A percentile compares a stretch with the other conserved stretches of the same genome.
These are phyloP conservation scores for Penicillium macrosclerotiorum DNA, from an alignment of 495 filamentous ascomycete species.

Conservation along the genomic window DNA sequence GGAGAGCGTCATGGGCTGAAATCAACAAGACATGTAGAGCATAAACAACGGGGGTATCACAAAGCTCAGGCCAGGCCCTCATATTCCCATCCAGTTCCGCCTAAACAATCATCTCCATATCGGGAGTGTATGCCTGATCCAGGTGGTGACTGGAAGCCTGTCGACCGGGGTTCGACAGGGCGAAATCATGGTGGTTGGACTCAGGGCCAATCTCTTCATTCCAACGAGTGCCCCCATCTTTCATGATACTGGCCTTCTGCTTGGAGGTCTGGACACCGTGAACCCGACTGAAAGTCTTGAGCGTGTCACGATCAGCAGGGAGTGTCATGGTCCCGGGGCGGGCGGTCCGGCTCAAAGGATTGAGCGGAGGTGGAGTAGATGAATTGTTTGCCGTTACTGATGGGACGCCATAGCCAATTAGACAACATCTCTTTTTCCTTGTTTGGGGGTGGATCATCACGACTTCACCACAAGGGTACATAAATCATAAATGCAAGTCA, in stretches of 20 bases:
- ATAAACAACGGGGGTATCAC: too few species aligned
- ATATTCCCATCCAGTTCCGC: too few species aligned
- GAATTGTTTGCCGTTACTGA: not conserved
- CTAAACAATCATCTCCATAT: too few species aligned
- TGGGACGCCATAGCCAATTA: slow-evolving; percentile 14
- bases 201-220: slow-evolving; percentile 49
- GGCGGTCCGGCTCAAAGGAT: slow-evolving; percentile 2
- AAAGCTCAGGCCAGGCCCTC: too few species aligned
- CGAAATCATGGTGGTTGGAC: slow-evolving; percentile 34
- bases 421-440: slow-evolving; percentile 10
- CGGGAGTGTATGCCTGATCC: slow-evolving; percentile 9
- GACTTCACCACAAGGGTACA: too few species aligned
- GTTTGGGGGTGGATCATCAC: too few species aligned
- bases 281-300: slow-evolving; percentile 37
- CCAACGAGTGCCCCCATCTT: slow-evolving; percentile 37
- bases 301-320: slow-evolving; percentile 29
- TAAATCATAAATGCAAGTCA: too few species aligned
- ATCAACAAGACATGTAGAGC: too few species aligned
- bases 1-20: too few species aligned
- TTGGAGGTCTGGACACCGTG: slow-evolving; percentile 38
- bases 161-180: slow-evolving; percentile 30
- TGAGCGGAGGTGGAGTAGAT: too few species aligned
- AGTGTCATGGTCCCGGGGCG: slow-evolving; percentile 28
- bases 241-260: slow-evolving; percentile 39
- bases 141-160: slow-evolving; percentile 13